These are phyloP conservation scores for Lolium rigidum DNA, from an alignment of 176 grass and related monocot genomes.

Conservation along the genomic window DNA sequence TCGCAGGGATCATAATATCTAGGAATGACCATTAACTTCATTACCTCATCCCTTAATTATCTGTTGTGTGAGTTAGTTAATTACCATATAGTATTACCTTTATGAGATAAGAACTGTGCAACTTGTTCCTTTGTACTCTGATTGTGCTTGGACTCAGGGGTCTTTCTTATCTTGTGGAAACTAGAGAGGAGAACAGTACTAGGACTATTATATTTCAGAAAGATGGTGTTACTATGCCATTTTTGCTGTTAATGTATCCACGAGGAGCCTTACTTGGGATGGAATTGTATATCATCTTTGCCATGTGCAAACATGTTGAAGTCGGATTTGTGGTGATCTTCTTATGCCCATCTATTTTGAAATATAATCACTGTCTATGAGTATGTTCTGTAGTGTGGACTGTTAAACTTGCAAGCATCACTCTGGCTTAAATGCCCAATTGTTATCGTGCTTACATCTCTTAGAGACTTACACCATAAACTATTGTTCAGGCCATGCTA, in stretches of 20 bases:
- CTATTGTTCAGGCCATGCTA: neutral
- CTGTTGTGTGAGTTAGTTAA: constrained; percentile 41
- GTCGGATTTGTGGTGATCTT: constrained; percentile 47
- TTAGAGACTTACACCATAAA: neutral
- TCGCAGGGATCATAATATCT: constrained; percentile 28
- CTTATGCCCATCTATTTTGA: constrained; percentile 36
- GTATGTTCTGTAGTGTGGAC: constrained; percentile 15
- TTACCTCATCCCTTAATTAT: constrained; percentile 33
- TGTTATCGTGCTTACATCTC: constrained; percentile 4
- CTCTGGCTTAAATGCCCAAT: constrained; percentile 22
- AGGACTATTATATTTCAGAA: constrained; percentile 45
- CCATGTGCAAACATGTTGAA: constrained; percentile 44
- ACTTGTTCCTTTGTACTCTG: constrained; percentile 54
- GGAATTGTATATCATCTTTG: constrained; percentile 51
- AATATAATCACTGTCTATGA: constrained; percentile 25
- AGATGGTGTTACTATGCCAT: constrained; percentile 50
- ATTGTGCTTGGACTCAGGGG: constrained; percentile 53
- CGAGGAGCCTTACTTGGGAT: constrained; percentile 50
- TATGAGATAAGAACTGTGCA: constrained; percentile 35
- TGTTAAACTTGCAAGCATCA: constrained; percentile 9
- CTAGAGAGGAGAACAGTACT: constrained; percentile 50
- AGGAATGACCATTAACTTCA: constrained; percentile 13
- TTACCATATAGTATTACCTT: constrained; percentile 37
- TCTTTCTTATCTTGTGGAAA: constrained; percentile 58
- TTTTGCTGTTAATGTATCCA: constrained; percentile 43